Evolutionary conservation across 768 basidiomycete species (phyloP).

Genomic region (Trametes coccinea): DNA sequence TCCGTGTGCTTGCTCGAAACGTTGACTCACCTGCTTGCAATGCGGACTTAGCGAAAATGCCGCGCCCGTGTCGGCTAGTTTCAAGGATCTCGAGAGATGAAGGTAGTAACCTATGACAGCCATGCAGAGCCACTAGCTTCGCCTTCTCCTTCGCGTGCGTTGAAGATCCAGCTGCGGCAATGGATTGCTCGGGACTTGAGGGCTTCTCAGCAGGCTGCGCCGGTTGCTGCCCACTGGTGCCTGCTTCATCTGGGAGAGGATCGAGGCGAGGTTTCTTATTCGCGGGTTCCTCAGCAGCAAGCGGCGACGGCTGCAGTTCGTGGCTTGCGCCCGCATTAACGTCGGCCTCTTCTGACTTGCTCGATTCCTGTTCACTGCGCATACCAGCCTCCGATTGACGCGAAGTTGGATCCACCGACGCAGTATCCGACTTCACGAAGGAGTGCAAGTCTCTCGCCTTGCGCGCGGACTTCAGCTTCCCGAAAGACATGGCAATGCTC

Average conservation of each 20-base stretch:
- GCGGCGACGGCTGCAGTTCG: not conserved
- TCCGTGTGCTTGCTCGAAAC: not conserved
- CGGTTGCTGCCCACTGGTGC: not conserved
- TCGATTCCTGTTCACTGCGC: not conserved
- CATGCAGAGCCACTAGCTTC: slow-evolving; percentile 6
- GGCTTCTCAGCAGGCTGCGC: not conserved
- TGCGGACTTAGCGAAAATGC: slow-evolving; percentile 42
- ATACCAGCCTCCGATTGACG: too few relatives aligned
- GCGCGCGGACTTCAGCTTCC: slow-evolving; percentile 26
- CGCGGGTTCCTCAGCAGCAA: not conserved
- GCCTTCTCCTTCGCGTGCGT: not conserved
- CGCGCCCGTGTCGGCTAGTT: slow-evolving; percentile 43
- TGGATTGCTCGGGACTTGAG: not conserved
- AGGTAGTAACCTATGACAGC: slow-evolving; percentile 39
- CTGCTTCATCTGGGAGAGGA: not conserved
- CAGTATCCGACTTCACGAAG: slow-evolving; percentile 18
- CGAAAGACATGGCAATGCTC: slow-evolving; percentile 27
- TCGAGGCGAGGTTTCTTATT: not conserved
- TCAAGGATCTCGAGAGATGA: slow-evolving; percentile 41
- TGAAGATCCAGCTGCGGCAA: not conserved
- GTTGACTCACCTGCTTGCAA: slow-evolving; percentile 39
- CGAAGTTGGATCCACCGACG: too few relatives aligned
- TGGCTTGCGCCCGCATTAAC: not conserved
- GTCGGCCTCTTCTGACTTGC: not conserved
- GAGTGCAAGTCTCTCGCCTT: slow-evolving; percentile 28